These are phyloP conservation scores for Plasmodium fragile DNA, from an alignment of 169 alveolate species.

Conservation along the genomic window DNA sequence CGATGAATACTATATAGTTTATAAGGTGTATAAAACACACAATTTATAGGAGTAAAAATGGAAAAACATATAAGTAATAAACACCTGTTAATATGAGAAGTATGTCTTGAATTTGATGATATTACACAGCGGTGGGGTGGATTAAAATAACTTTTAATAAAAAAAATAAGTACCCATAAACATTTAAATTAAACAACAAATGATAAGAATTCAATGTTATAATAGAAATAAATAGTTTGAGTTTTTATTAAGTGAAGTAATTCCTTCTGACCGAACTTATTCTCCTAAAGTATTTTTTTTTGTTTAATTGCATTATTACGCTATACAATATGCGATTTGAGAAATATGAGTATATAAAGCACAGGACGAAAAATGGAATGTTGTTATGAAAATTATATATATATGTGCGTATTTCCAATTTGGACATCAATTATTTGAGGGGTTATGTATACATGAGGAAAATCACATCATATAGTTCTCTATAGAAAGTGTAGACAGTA, in stretches of 20 bases:
- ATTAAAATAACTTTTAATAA: background rate
- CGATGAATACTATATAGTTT: background rate
- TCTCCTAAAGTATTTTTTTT: background rate
- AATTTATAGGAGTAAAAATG: background rate
- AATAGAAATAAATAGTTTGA: background rate
- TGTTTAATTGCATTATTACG: background rate
- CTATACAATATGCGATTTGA: background rate
- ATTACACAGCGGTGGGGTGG: background rate
- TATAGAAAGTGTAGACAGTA: background rate
- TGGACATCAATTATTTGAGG: background rate
- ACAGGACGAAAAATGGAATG: background rate
- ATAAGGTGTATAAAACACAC: background rate
- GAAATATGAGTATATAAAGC: background rate
- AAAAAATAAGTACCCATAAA: background rate
- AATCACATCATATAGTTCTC: background rate
- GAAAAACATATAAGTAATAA: background rate
- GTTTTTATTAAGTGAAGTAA: background rate
- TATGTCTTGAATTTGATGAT: background rate
- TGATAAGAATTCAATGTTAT: background rate
- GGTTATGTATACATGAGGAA: background rate
- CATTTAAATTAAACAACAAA: background rate
- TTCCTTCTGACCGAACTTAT: background rate
- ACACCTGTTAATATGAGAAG: background rate
- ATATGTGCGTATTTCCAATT: background rate
- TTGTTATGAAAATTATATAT: background rate